A percentile compares a stretch with the other conserved stretches of the same genome.
These are phyloP conservation scores for Dillenia turbinata DNA, from an alignment of 164 flowering plant species.

Conservation along the genomic window DNA sequence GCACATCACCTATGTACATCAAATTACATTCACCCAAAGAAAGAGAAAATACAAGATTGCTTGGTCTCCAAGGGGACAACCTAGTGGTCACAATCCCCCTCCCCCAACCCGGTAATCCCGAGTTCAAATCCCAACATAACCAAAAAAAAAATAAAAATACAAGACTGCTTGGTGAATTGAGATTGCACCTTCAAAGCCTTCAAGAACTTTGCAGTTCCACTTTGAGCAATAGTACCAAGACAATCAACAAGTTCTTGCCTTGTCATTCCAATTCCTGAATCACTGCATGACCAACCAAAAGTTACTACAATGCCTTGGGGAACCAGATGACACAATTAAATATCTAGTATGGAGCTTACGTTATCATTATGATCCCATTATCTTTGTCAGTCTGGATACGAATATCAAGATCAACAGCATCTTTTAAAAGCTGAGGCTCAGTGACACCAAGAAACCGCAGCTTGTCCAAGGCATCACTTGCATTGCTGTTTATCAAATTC, in stretches of 20 bases:
- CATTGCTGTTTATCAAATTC: conserved; percentile 56
- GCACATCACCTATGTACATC: neutral
- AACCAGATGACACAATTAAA: neutral
- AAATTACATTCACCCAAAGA: neutral
- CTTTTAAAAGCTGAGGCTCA: conserved; percentile 66
- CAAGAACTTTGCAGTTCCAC: conserved; percentile 97
- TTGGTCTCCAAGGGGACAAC: no score
- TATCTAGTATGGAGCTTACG: conserved; percentile 38
- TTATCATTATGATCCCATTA: conserved; percentile 74
- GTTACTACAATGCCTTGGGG: neutral
- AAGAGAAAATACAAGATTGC: neutral
- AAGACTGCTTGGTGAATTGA: neutral
- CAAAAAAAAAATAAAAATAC: no score
- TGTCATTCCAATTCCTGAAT: conserved; percentile 96
- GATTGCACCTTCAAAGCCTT: conserved; percentile 71
- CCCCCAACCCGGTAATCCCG: no score
- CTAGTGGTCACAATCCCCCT: no score
- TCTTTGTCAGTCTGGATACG: conserved; percentile 89
- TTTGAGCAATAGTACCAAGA: conserved; percentile 98
- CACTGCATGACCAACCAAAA: conserved; percentile 38
- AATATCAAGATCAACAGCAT: conserved; percentile 74
- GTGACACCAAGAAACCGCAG: conserved; percentile 87
- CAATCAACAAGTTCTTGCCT: conserved; percentile 91
- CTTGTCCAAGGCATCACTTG: conserved; percentile 99
- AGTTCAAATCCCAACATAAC: no score